A percentile compares a stretch with the other conserved stretches of the same genome.
Evolutionary conservation across 208 protist species (phyloP).

Genomic region (Porcisia hertigi): DNA sequence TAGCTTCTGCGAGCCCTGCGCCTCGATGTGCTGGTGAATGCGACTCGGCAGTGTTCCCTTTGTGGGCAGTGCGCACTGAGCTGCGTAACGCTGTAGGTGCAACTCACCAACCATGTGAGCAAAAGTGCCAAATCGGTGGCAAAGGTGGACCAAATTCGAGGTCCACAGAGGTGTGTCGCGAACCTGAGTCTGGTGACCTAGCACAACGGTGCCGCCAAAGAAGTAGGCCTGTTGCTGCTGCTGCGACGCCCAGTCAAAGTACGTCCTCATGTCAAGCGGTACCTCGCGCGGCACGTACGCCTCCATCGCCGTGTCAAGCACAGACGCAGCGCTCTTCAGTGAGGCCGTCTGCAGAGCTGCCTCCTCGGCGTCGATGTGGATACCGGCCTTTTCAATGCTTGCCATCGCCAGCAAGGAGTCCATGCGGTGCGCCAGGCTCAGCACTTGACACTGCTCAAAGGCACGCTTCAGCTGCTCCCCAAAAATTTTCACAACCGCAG

Average conservation of each 20-base stretch:
- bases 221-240: conserved; percentile 74
- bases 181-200: conserved; percentile 37
- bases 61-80: conserved; percentile 38
- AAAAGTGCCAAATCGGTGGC: conserved; percentile 65
- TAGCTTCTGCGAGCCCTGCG: conserved; percentile 25
- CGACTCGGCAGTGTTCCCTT: conserved; percentile 32
- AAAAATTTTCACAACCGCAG: conserved; percentile 54
- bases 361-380: conserved; percentile 73
- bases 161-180: conserved; percentile 58
- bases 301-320: conserved; percentile 60
- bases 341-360: conserved; percentile 55
- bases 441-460: conserved; percentile 55
- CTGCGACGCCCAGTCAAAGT: conserved; percentile 83
- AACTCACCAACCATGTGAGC: conserved; percentile 48
- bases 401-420: conserved; percentile 81
- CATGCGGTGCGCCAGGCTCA: conserved; percentile 79
- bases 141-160: conserved; percentile 80
- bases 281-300: conserved; percentile 69
- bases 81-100: conserved; percentile 81
- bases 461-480: conserved; percentile 48
- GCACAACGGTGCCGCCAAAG: conserved; percentile 68
- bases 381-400: conserved; percentile 67
- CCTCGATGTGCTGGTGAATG: conserved; percentile 40
- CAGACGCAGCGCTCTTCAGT: conserved; percentile 45
- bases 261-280: conserved; percentile 57